These are phyloP conservation scores for Zygosaccharomyces sapae DNA, from an alignment of 1,139 yeast species.

Conservation along the genomic window DNA sequence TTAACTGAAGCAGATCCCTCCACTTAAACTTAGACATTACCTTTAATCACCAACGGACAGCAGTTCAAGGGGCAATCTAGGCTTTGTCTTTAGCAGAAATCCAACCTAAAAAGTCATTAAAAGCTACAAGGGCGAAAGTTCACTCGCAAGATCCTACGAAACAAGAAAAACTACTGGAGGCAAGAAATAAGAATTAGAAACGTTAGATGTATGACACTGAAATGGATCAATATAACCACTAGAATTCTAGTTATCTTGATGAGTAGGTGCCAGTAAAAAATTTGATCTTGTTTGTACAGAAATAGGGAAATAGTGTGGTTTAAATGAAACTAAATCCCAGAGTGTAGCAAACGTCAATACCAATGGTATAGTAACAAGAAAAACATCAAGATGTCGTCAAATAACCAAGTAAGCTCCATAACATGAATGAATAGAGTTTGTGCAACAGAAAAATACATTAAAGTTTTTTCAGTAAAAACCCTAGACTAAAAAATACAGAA, in stretches of 20 bases:
- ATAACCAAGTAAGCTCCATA: neutral
- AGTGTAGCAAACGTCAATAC: conserved; percentile 68
- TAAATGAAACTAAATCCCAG: conserved; percentile 73
- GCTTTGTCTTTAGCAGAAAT: neutral
- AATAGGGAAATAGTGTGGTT: conserved; percentile 87
- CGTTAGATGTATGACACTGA: conserved; percentile 47
- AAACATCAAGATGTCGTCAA: neutral
- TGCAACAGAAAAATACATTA: conserved; percentile 23
- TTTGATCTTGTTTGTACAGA: conserved; percentile 88
- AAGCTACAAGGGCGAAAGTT: neutral
- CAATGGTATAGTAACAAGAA: neutral
- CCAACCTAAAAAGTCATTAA: too few species aligned
- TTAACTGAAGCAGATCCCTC: conserved; percentile 47
- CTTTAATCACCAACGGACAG: neutral
- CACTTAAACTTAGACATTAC: conserved; percentile 43
- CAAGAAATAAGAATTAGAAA: conserved; percentile 6
- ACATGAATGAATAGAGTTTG: conserved; percentile 8
- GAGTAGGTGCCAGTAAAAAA: conserved; percentile 65
- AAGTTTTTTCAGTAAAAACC: conserved; percentile 27
- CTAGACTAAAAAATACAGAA: conserved; percentile 38
- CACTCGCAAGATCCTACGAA: too few species aligned
- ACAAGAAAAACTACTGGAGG: neutral
- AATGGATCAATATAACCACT: conserved; percentile 62
- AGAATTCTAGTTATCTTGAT: conserved; percentile 48
- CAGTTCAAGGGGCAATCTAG: neutral